Conservation (phyloP, 2,329 filamentous ascomycete species). For the Apiospora malaysiana region DNA sequence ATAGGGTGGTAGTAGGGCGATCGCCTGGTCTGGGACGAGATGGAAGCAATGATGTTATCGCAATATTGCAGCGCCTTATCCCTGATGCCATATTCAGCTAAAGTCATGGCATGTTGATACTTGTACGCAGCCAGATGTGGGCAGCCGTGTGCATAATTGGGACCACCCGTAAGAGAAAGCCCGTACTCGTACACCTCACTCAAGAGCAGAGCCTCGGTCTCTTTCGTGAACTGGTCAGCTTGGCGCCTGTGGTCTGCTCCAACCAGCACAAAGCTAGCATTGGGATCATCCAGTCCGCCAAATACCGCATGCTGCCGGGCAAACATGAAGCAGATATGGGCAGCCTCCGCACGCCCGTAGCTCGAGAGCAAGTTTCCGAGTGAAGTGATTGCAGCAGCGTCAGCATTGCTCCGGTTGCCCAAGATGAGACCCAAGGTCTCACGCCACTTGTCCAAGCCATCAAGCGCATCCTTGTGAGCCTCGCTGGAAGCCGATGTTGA, state of each 20-base stretch:
- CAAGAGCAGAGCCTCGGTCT: constrained; percentile 87
- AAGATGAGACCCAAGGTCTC: constrained; percentile 87
- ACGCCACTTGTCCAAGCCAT: constrained; percentile 90
- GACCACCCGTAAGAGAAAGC: constrained; percentile 70
- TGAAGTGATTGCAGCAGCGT: constrained; percentile 77
- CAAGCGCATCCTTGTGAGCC: constrained; percentile 73
- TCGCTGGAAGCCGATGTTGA: constrained; percentile 70
- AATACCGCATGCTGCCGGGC: constrained; percentile 74
- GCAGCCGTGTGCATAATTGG: constrained; percentile 60
- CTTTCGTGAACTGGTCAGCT: constrained; percentile 74
- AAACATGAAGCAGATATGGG: constrained; percentile 93
- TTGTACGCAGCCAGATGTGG: constrained; percentile 93
- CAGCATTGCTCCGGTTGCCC: constrained; percentile 84
- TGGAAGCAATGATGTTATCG: constrained; percentile 77
- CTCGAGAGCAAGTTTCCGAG: constrained; percentile 82
- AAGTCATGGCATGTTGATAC: constrained; percentile 80
- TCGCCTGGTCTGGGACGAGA: constrained; percentile 80
- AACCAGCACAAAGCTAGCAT: constrained; percentile 79
- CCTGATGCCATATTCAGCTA: constrained; percentile 83
- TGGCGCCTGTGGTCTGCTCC: constrained; percentile 81
- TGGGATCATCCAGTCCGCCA: constrained; percentile 82
- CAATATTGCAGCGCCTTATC: constrained; percentile 91
- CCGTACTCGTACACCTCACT: constrained; percentile 97
- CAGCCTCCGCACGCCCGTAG: constrained; percentile 89
- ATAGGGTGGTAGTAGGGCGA: constrained; percentile 85